Base-by-base conservation (phyloP, 2,329 filamentous ascomycete species). In the Hymenoscyphus occultus region DNA sequence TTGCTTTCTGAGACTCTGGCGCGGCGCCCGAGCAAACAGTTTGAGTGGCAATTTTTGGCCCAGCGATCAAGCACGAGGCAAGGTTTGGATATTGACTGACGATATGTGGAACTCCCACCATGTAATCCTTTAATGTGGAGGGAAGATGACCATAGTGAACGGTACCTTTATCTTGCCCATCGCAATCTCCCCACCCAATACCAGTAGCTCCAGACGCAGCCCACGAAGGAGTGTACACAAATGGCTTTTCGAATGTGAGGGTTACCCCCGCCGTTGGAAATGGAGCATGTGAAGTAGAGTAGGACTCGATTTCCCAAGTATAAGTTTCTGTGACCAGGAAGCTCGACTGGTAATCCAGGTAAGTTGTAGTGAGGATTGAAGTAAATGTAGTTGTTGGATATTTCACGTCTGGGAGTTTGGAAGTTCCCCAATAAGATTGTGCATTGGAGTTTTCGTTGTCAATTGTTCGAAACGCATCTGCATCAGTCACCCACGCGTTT, bases 71-170 rank as follows among this genome's bases (percentile, higher is more conserved):
- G 42, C 60, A 62, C 1, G 48, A 56, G 7, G 19, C 60, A 3
- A 62, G 48, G 31, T 35, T 35, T 4, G 45, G 48, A 40, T 62
- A 62, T 57, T 62, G 60, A n/a, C 28, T 39, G 13, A 12, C 31
- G 45, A 62, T 62, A 28, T 62, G 28, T 7, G 60, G 60, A 3
- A 39, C 51, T 3, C 35, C 51, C 16, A 45, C 13, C 60, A 62
- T 56, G 31, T 56, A 56, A 10, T 39, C 31, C 19, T 56, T 31
- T n/a, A 62, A n/a, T 32, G 19, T 19, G 12, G 54, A n/a, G 7
- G 60, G 60, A 10, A 62, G 35, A 19, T 48, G 57, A 10, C 60
- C 60, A 40, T 56, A 62, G 51, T 48, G 59, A n/a, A 60, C 40
- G 1, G 28, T 42, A n/a, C 59, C 42, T 39, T 19, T 48, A 19